A percentile compares a stretch with the other conserved stretches of the same genome.
Conservation (phyloP, 2,329 filamentous ascomycete genomes). For the Paecilomyces formosus region DNA sequence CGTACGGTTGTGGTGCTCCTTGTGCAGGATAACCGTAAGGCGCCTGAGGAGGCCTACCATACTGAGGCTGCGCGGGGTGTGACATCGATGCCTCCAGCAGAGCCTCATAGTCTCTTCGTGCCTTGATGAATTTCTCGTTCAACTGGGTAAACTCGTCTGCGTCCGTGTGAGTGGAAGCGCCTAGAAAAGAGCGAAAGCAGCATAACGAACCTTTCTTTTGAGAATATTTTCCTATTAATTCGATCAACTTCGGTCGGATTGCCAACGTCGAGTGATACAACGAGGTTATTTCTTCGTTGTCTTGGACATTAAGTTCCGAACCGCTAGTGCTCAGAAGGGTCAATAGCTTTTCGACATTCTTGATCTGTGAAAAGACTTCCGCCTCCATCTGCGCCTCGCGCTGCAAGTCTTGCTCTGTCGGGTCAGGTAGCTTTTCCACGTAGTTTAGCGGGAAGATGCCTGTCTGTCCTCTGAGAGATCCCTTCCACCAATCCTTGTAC, state of each 20-base stretch:
- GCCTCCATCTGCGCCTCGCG: slow-evolving; percentile 92
- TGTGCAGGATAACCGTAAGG: slow-evolving; percentile 26
- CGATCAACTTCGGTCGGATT: slow-evolving; percentile 93
- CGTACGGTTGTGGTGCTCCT: slow-evolving; percentile 29
- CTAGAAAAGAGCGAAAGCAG: background rate
- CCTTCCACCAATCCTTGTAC: slow-evolving; percentile 99
- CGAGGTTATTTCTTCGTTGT: slow-evolving; percentile 93
- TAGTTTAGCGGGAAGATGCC: slow-evolving; percentile 99
- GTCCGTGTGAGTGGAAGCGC: slow-evolving; percentile 8
- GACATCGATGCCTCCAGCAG: slow-evolving; percentile 96
- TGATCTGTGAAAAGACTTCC: slow-evolving; percentile 69
- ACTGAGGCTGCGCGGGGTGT: slow-evolving; percentile 73
- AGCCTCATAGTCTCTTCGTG: slow-evolving; percentile 89
- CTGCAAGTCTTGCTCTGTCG: slow-evolving; percentile 88
- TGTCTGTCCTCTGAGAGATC: slow-evolving; percentile 85
- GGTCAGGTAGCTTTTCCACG: slow-evolving; percentile 93
- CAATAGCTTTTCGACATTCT: slow-evolving; percentile 73
- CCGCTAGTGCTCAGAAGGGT: slow-evolving; percentile 85
- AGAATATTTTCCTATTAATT: slow-evolving; percentile 97
- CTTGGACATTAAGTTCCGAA: slow-evolving; percentile 70
- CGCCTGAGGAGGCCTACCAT: slow-evolving; percentile 52
- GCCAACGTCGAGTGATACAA: slow-evolving; percentile 87
- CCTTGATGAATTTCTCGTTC: slow-evolving; percentile 99
- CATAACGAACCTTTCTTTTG: slow-evolving; percentile 81
- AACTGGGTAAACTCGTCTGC: slow-evolving; percentile 95